Evolutionary conservation across 1,284 basidiomycete species (phyloP), one percentile per base, ranked within the genome.

Genomic region (Ganoderma boninense): DNA sequence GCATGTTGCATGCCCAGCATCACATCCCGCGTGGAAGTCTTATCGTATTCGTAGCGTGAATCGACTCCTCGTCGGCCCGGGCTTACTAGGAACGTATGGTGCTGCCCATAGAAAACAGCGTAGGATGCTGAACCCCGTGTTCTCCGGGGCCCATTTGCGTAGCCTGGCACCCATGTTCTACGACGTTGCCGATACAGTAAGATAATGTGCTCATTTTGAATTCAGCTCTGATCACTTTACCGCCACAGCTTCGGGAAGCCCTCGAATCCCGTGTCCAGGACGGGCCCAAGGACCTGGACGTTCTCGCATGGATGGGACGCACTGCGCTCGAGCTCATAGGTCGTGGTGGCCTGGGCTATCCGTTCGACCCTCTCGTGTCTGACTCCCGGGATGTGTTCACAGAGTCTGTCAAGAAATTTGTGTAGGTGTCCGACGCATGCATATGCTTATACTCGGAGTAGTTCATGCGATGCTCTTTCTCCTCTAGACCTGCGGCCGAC

Each of bases 221-320:
- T 56, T 18, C 16, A 1, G 2, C 60, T 20, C 23, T 40, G 13
- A 62, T 23, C 4, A n/a, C 6, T 10, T 8, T 11, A 38, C 35
- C 32, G 0, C 20, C 23, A 18, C 23, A 76, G 77, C 68, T 77
- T 65, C 64, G 69, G 13, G 54, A 67, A 46, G 69, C 68, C 7
- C 44, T 78, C 23, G 67, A 46, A 35, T 46, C 46, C 13, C 59
- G 65, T 46, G 67, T 75, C 2, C 38, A 64, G 35, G 40, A 66
- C 38, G 74, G 77, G 11, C 29, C 71, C 0, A 62, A 73, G 18
- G 77, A 83, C 66, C 72, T 84, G 29, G 80, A 85, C 65, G 69
- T 84, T 8, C 70, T 81, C 14, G 73, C 77, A 10, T 85, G 82
- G 82, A 80, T 82, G 77, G 75, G 78, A 2, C 77, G 79, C 14